Percentiles rank a stretch among this genome's conserved stretches.
Evolutionary conservation across 192 early-diverging fungal species (phyloP).

Genomic region (Coemansia sp.): DNA sequence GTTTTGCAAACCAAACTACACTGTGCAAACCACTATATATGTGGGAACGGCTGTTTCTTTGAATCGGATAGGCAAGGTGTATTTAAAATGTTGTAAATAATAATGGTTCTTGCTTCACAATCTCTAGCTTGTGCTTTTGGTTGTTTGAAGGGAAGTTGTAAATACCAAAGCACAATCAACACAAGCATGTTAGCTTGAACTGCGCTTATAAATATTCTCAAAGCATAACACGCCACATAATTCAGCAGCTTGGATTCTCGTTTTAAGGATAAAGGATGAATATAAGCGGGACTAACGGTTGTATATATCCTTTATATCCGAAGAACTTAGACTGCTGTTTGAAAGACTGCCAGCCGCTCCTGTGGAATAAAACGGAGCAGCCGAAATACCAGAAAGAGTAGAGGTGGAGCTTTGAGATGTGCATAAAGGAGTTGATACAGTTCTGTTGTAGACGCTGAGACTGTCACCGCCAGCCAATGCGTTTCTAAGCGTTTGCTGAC

Average conservation of each 20-base stretch:
- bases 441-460: slow-evolving; percentile 31
- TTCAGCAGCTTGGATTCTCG: background rate
- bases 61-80: too few species aligned
- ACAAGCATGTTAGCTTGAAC: too few species aligned
- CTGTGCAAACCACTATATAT: too few species aligned
- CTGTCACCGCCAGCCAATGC: slow-evolving; percentile 41
- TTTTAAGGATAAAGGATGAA: background rate
- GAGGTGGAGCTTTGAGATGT: slow-evolving; percentile 19
- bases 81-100: too few species aligned
- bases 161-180: too few species aligned
- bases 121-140: too few species aligned
- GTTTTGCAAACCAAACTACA: too few species aligned
- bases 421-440: slow-evolving; percentile 20
- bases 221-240: too few species aligned
- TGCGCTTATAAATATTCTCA: too few species aligned
- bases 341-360: slow-evolving; percentile 42
- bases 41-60: too few species aligned
- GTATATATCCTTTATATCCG: slow-evolving; percentile 52
- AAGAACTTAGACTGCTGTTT: slow-evolving; percentile 44
- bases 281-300: slow-evolving; percentile 21
- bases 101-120: too few species aligned
- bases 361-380: slow-evolving; percentile 36
- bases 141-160: too few species aligned
- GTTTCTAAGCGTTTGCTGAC: slow-evolving; percentile 37
- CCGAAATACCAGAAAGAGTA: slow-evolving; percentile 23